phyloP scores from a whole-genome alignment of 2,329 filamentous ascomycete genomes.

The Fusarium floridanum region DNA sequence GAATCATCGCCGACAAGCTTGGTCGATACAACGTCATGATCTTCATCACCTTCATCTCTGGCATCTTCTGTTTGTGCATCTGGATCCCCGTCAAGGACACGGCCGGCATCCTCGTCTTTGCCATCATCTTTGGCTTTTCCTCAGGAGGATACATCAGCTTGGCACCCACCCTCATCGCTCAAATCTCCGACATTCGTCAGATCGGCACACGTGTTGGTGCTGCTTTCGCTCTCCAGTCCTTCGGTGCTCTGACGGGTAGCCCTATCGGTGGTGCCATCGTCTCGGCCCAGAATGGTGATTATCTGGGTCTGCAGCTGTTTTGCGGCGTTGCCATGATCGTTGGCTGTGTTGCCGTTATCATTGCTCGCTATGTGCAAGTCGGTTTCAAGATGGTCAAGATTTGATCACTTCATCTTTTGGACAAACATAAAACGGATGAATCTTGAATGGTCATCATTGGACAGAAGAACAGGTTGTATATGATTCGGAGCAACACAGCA shows the following conservation, averaged over 20 bases:
- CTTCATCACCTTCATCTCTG: slow-evolving; percentile 63
- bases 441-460: neutral
- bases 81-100: slow-evolving; percentile 64
- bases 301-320: slow-evolving; percentile 74
- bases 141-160: slow-evolving; percentile 76
- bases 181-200: slow-evolving; percentile 77
- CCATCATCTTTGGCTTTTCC: slow-evolving; percentile 76
- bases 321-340: slow-evolving; percentile 65
- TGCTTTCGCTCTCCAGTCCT: slow-evolving; percentile 70
- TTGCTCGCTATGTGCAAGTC: slow-evolving; percentile 52
- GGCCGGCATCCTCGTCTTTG: slow-evolving; percentile 72
- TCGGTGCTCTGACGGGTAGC: slow-evolving; percentile 75
- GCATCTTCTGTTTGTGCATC: slow-evolving; percentile 60
- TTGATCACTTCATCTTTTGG: slow-evolving; percentile 30
- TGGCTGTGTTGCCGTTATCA: slow-evolving; percentile 46
- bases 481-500: neutral
- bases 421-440: neutral
- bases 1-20: slow-evolving; percentile 60
- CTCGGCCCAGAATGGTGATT: slow-evolving; percentile 63
- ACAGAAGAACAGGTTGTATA: neutral
- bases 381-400: slow-evolving; percentile 53
- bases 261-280: slow-evolving; percentile 77
- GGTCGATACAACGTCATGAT: slow-evolving; percentile 65
- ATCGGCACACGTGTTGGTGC: slow-evolving; percentile 77
- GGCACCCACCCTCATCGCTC: slow-evolving; percentile 73